phyloP scores from a whole-genome alignment of 2,329 filamentous ascomycete genomes.

The Fusarium foetens region DNA sequence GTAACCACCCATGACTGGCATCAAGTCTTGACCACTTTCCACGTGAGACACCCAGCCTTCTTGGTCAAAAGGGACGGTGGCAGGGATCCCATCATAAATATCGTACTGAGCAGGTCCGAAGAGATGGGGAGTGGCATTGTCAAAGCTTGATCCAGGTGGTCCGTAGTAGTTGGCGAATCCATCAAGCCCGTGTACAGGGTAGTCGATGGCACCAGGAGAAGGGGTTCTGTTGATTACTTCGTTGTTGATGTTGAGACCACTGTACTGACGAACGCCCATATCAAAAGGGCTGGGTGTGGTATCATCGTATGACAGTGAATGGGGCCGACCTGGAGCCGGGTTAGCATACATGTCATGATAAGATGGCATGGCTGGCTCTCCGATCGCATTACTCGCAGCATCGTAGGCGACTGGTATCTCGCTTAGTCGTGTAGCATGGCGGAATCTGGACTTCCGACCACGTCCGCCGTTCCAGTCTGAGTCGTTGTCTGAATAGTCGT shows the following conservation, averaged over 20 bases:
- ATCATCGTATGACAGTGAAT: constrained; percentile 24
- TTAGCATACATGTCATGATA: constrained; percentile 33
- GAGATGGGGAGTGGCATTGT: constrained; percentile 5
- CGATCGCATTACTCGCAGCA: constrained; percentile 1
- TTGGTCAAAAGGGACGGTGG: constrained; percentile 16
- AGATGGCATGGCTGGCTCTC: neutral
- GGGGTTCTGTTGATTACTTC: constrained; percentile 33
- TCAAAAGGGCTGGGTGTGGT: constrained; percentile 27
- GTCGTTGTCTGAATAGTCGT: constrained; percentile 35
- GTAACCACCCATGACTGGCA: constrained; percentile 19
- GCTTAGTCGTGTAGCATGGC: constrained; percentile 30
- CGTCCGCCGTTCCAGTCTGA: constrained; percentile 36
- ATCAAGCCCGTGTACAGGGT: constrained; percentile 20
- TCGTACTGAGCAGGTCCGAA: constrained; percentile 19
- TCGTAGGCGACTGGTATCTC: constrained; percentile 33
- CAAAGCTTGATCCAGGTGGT: constrained; percentile 11
- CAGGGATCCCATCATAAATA: constrained; percentile 20
- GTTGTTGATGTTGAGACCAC: constrained; percentile 6
- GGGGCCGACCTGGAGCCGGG: constrained; percentile 17
- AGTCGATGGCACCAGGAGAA: constrained; percentile 34
- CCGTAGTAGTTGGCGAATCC: constrained; percentile 27
- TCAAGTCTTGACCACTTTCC: constrained; percentile 16
- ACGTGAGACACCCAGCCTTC: constrained; percentile 23
- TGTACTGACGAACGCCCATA: constrained; percentile 20
- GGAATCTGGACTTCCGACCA: constrained; percentile 18